These are phyloP conservation scores for Metarhizium anisopliae DNA, from an alignment of 2,329 filamentous ascomycete species.

Conservation along the genomic window DNA sequence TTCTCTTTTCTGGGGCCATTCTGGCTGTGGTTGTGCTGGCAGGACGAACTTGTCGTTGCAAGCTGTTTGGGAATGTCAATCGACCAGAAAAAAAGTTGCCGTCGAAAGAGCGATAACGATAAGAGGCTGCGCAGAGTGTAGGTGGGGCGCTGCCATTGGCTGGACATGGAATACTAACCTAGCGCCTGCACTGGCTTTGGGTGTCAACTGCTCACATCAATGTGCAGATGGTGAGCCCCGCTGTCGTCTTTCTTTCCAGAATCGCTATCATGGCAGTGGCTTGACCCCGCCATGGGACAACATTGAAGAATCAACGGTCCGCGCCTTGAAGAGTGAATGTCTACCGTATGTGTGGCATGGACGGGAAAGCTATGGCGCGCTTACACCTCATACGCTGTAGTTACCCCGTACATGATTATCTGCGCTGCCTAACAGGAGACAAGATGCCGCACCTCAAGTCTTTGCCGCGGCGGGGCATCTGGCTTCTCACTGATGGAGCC, in stretches of 20 bases:
- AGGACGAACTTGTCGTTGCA: background rate
- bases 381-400: too few relatives aligned
- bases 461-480: slow-evolving; percentile 4
- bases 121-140: background rate
- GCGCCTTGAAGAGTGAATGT: background rate
- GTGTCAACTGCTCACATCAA: too few relatives aligned
- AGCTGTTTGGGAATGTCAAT: background rate
- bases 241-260: too few relatives aligned
- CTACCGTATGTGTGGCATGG: too few relatives aligned
- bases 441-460: background rate
- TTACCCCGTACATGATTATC: background rate
- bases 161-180: too few relatives aligned
- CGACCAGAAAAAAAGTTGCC: slow-evolving; percentile 3
- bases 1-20: slow-evolving; percentile 63
- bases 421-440: background rate
- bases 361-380: background rate
- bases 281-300: too few relatives aligned
- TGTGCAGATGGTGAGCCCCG: too few relatives aligned
- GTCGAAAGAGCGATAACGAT: background rate
- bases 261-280: too few relatives aligned
- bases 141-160: background rate
- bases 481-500: background rate
- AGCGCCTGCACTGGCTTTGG: too few relatives aligned
- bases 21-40: background rate
- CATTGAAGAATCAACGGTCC: background rate